Evolutionary conservation across 2,329 filamentous ascomycete genomes (phyloP).

Genomic region (Pezicula carpinea): DNA sequence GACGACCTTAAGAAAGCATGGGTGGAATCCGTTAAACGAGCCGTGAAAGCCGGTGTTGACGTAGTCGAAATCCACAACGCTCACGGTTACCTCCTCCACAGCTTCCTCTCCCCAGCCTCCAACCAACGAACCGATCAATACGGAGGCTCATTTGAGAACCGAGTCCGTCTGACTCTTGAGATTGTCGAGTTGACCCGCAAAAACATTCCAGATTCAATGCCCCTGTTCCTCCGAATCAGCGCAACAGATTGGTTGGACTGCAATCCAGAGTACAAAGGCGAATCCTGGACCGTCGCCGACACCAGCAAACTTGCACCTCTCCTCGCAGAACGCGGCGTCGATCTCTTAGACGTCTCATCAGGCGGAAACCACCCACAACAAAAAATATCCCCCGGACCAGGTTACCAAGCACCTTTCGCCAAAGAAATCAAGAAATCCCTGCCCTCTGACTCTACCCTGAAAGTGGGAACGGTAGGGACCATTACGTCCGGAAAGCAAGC

Average conservation of each 20-base stretch:
- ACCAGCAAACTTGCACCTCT: conserved; percentile 57
- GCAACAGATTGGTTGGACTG: conserved; percentile 72
- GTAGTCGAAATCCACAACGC: conserved; percentile 77
- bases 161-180: conserved; percentile 63
- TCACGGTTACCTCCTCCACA: conserved; percentile 71
- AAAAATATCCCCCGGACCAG: conserved; percentile 53
- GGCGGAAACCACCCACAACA: conserved; percentile 60
- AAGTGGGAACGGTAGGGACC: conserved; percentile 43
- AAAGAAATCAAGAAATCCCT: conserved; percentile 67
- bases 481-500: conserved; percentile 42
- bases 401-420: conserved; percentile 68
- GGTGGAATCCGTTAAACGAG: conserved; percentile 50
- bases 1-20: conserved; percentile 58
- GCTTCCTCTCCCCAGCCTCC: conserved; percentile 64
- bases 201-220: conserved; percentile 62
- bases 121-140: conserved; percentile 67
- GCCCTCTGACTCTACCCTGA: conserved; percentile 39
- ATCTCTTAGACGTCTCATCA: conserved; percentile 68
- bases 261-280: conserved; percentile 44
- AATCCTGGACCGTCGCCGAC: conserved; percentile 65
- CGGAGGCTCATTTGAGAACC: conserved; percentile 68
- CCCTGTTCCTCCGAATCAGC: conserved; percentile 69
- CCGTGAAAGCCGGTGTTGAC: conserved; percentile 64
- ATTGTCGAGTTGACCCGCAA: conserved; percentile 57
- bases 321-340: conserved; percentile 63